Conservation (phyloP, 192 early-diverging fungal genomes). For the Gamsiella multidivaricata region DNA sequence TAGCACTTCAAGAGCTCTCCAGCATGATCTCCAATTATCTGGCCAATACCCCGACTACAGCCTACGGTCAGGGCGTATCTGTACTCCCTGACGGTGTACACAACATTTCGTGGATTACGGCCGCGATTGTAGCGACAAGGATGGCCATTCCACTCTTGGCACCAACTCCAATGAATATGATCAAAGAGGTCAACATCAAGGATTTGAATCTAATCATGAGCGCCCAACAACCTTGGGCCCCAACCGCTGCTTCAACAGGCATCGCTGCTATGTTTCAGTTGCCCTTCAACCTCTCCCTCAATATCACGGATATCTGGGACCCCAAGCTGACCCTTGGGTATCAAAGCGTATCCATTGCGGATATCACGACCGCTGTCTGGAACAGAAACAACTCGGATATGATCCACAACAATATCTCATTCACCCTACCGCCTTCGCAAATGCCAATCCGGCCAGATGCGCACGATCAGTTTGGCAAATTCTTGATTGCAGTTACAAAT, state of each 20-base stretch:
- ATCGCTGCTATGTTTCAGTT: slow-evolving; percentile 34
- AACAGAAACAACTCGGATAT: slow-evolving; percentile 36
- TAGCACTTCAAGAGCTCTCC: slow-evolving; percentile 28
- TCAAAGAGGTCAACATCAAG: slow-evolving; percentile 29
- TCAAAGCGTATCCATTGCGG: slow-evolving; percentile 13
- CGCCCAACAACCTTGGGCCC: slow-evolving; percentile 31
- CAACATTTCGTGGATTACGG: slow-evolving; percentile 35
- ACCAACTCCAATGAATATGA: slow-evolving; percentile 24
- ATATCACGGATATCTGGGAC: slow-evolving; percentile 35
- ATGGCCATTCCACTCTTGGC: slow-evolving; percentile 37
- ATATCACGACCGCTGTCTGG: slow-evolving; percentile 40
- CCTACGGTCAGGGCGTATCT: slow-evolving; percentile 35
- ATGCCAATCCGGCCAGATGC: slow-evolving; percentile 22
- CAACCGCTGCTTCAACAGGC: slow-evolving; percentile 18
- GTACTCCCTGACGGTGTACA: slow-evolving; percentile 37
- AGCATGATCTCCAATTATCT: slow-evolving; percentile 40
- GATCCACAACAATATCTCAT: slow-evolving; percentile 36
- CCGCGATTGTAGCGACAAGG: slow-evolving; percentile 27
- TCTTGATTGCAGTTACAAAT: slow-evolving; percentile 29
- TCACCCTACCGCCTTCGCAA: slow-evolving; percentile 20
- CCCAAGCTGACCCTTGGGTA: slow-evolving; percentile 23
- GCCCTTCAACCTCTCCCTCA: slow-evolving; percentile 38
- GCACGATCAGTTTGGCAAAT: slow-evolving; percentile 12
- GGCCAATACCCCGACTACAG: slow-evolving; percentile 22
- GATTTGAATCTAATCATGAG: slow-evolving; percentile 23